These are phyloP conservation scores for Priceomyces medius DNA, from an alignment of 805 yeast species.

Conservation along the genomic window DNA sequence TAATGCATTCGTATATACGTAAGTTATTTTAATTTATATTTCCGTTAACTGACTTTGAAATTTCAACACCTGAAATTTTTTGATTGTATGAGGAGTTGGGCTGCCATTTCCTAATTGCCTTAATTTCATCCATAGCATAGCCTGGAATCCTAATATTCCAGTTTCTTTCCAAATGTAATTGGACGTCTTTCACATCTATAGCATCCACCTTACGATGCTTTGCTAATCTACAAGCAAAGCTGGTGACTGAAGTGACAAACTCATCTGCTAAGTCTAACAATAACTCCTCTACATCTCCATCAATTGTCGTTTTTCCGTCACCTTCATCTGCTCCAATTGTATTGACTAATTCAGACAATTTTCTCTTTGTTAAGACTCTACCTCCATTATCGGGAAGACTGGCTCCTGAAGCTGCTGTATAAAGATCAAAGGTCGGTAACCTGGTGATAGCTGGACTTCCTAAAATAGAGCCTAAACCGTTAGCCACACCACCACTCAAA, in stretches of 20 bases:
- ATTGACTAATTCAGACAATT: constrained; percentile 81
- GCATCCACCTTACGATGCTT: constrained; percentile 89
- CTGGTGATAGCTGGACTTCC: constrained; percentile 73
- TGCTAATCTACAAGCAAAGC: constrained; percentile 92
- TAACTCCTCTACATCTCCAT: constrained; percentile 93
- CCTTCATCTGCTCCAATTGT: constrained; percentile 84
- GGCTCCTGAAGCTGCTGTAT: constrained; percentile 28
- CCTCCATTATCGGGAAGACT: constrained; percentile 58
- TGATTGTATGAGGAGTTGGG: constrained; percentile 64
- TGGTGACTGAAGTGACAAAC: constrained; percentile 84
- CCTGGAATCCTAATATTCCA: constrained; percentile 97
- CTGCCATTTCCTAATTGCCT: constrained; percentile 71
- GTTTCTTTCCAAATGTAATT: constrained; percentile 84
- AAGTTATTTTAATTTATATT: constrained; percentile 26
- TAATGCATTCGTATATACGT: constrained; percentile 1
- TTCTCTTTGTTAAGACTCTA: constrained; percentile 83
- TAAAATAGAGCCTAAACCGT: constrained; percentile 59
- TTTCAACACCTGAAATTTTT: constrained; percentile 66
- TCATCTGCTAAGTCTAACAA: constrained; percentile 93
- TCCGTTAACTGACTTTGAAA: constrained; percentile 60
- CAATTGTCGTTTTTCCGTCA: constrained; percentile 85
- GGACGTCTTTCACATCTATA: constrained; percentile 85
- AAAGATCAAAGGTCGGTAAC: constrained; percentile 77
- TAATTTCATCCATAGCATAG: constrained; percentile 83
- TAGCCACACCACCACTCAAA: constrained; percentile 78